These are phyloP conservation scores for Phalaenopsis aphrodite DNA, from an alignment of 106 monocot genomes.

Conservation along the genomic window DNA sequence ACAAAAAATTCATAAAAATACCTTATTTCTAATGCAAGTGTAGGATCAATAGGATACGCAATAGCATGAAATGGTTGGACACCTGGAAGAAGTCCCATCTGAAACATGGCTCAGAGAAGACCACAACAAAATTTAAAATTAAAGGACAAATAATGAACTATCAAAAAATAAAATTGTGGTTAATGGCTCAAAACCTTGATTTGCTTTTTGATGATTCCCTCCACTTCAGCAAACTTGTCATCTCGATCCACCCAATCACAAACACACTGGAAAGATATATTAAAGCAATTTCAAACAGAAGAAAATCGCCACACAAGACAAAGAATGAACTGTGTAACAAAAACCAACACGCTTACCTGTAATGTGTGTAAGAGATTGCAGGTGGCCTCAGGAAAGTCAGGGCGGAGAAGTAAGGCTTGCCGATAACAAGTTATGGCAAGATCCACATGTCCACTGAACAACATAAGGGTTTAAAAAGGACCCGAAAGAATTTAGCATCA, in stretches of 20 bases:
- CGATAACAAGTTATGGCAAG: conserved; percentile 78
- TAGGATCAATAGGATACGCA: conserved; percentile 90
- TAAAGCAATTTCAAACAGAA: background rate
- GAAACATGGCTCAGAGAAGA: background rate
- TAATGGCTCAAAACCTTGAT: conserved; percentile 57
- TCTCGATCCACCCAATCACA: conserved; percentile 93
- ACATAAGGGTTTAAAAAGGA: background rate
- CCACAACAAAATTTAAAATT: background rate
- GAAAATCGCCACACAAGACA: background rate
- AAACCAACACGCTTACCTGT: conserved; percentile 41
- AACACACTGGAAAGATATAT: conserved; percentile 51
- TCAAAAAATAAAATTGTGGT: background rate
- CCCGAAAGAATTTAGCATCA: background rate
- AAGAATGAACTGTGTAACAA: background rate
- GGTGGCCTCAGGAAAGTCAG: conserved; percentile 94
- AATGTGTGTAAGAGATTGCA: conserved; percentile 91
- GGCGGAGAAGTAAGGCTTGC: conserved; percentile 72
- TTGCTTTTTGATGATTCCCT: conserved; percentile 81
- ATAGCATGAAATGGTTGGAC: conserved; percentile 99
- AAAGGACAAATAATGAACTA: background rate
- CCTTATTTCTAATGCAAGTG: conserved; percentile 95
- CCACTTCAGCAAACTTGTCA: conserved; percentile 74
- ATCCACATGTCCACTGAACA: conserved; percentile 80
- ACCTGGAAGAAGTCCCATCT: conserved; percentile 82
- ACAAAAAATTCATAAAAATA: conserved; percentile 10